phyloP scores from a whole-genome alignment of 495 filamentous ascomycete species.

The Cryomyces antarcticus region DNA sequence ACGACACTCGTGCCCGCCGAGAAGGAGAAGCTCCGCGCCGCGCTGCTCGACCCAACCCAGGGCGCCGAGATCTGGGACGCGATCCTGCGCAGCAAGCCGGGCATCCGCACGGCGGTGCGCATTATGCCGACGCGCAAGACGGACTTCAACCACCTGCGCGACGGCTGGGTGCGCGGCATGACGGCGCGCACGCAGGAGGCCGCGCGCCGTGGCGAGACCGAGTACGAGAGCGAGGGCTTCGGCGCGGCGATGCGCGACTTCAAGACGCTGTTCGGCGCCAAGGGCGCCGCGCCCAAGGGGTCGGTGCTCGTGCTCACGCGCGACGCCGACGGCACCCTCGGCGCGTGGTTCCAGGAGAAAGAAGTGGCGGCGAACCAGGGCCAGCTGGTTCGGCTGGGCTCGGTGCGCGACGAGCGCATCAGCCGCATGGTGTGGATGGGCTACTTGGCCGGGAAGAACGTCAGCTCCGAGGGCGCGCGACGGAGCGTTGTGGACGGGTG shows the following conservation, averaged over 20 bases:
- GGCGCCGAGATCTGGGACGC: slow-evolving; percentile 53
- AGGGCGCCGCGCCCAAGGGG: slow-evolving; percentile 47
- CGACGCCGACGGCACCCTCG: slow-evolving; percentile 41
- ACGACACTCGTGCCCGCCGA: slow-evolving; percentile 66
- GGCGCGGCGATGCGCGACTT: slow-evolving; percentile 51
- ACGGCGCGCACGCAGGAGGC: slow-evolving; percentile 39
- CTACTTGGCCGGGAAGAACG: slow-evolving; percentile 70
- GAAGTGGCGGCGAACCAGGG: slow-evolving; percentile 22
- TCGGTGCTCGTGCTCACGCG: slow-evolving; percentile 54
- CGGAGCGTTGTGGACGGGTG: slow-evolving; percentile 70
- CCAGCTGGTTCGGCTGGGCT: slow-evolving; percentile 34
- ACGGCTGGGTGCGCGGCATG: slow-evolving; percentile 76
- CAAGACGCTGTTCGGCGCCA: slow-evolving; percentile 54
- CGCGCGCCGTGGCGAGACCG: slow-evolving; percentile 6
- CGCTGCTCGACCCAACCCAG: slow-evolving; percentile 46
- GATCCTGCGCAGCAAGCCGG: slow-evolving; percentile 31
- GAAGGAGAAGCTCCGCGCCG: slow-evolving; percentile 44
- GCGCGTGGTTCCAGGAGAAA: slow-evolving; percentile 42
- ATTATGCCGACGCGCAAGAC: slow-evolving; percentile 76
- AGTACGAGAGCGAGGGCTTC: slow-evolving; percentile 49
- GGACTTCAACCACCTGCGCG: slow-evolving; percentile 76
- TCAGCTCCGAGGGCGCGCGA: slow-evolving; percentile 66
- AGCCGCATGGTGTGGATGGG: slow-evolving; percentile 70
- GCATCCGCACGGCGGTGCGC: slow-evolving; percentile 40
- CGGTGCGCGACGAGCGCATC: slow-evolving; percentile 57